Conservation (phyloP, 2,329 filamentous ascomycete genomes). For the Paraconiothyrium brasiliense region DNA sequence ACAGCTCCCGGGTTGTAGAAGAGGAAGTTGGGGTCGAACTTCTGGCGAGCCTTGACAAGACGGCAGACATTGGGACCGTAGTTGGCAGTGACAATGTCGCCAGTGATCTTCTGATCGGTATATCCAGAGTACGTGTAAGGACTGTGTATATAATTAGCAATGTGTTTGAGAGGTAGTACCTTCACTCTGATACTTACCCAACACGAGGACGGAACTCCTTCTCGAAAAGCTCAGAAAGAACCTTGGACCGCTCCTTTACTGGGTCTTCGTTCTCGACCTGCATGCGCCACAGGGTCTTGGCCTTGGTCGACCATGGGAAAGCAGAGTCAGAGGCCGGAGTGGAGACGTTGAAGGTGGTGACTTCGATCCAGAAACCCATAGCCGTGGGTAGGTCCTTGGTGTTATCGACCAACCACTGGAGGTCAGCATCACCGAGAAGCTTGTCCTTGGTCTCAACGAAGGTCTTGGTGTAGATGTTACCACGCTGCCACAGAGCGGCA, state of each 20-base stretch:
- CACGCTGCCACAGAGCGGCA: background rate
- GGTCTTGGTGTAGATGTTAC: conserved; percentile 7
- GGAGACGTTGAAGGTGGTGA: conserved; percentile 4
- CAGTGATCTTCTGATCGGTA: background rate
- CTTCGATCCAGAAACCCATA: conserved; percentile 3
- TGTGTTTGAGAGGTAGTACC: background rate
- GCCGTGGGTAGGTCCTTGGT: background rate
- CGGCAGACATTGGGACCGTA: background rate
- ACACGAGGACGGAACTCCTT: background rate
- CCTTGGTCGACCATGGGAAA: background rate
- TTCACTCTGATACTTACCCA: background rate
- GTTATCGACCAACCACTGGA: conserved; percentile 6
- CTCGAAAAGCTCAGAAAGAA: background rate
- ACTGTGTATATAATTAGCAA: background rate
- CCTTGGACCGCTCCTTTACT: background rate
- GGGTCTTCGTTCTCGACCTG: conserved; percentile 2
- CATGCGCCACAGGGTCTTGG: conserved; percentile 5
- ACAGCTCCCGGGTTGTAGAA: conserved; percentile 1
- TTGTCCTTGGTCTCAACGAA: conserved; percentile 1
- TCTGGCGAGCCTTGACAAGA: background rate
- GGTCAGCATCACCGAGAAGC: background rate
- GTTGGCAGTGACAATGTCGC: background rate
- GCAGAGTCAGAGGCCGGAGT: background rate
- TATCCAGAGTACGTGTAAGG: conserved; percentile 2
- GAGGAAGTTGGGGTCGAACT: conserved; percentile 1